These are phyloP conservation scores for Ceratocystis eucalypticola DNA, from an alignment of 2,329 filamentous ascomycete genomes.

Conservation along the genomic window DNA sequence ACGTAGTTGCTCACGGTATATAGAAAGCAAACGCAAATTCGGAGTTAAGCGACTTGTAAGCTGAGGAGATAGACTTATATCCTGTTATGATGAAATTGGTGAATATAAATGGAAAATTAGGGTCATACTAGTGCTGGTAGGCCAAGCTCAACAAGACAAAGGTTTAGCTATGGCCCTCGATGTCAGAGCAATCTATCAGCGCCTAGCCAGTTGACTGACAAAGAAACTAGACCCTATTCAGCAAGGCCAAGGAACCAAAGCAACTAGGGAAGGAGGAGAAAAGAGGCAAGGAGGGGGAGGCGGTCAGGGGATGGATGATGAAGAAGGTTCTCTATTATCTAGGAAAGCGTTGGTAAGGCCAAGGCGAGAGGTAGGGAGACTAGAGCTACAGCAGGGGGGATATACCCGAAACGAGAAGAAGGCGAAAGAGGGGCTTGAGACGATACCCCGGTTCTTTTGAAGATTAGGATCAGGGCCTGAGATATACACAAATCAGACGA, in stretches of 20 bases:
- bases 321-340: not conserved
- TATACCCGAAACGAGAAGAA: not conserved
- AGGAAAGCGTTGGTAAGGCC: not conserved
- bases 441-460: not conserved
- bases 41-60: not conserved
- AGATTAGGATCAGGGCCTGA: conserved; percentile 3
- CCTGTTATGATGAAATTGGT: not conserved
- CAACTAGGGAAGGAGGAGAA: not conserved
- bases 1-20: not conserved
- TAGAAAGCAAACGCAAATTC: not conserved
- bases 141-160: not conserved
- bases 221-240: not conserved
- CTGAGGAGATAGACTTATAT: not conserved
- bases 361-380: not conserved
- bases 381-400: not conserved
- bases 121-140: not conserved
- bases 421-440: not conserved
- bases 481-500: not conserved
- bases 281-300: not conserved
- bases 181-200: not conserved
- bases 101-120: not conserved
- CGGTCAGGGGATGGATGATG: not conserved
- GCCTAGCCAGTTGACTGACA: not conserved
- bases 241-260: not conserved
- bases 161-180: not conserved